Percentiles rank a stretch among this genome's conserved stretches.
phyloP scores from a whole-genome alignment of 208 protist species.

The Trypanosoma vivax region DNA sequence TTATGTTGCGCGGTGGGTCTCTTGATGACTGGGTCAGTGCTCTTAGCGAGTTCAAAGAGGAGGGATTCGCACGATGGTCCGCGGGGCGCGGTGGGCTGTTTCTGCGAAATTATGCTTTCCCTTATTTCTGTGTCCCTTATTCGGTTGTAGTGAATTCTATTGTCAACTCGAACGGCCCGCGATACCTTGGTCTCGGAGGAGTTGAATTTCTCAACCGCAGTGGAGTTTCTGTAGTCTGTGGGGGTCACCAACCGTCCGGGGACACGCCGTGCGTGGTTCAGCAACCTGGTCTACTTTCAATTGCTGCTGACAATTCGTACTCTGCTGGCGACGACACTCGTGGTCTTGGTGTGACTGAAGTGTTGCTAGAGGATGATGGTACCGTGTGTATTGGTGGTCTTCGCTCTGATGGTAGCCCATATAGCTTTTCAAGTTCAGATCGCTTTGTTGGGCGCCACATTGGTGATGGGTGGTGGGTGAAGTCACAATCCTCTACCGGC shows the following conservation, averaged over 20 bases:
- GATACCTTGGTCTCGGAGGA: conserved; percentile 39
- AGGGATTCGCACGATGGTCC: conserved; percentile 41
- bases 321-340: conserved; percentile 43
- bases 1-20: background rate
- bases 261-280: conserved; percentile 68
- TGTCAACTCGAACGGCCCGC: conserved; percentile 38
- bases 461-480: conserved; percentile 67
- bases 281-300: conserved; percentile 55
- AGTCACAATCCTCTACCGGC: conserved; percentile 23
- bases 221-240: conserved; percentile 64
- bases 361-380: conserved; percentile 45
- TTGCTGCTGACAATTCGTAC: conserved; percentile 83
- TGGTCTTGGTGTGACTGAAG: conserved; percentile 46
- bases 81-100: conserved; percentile 26
- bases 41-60: conserved; percentile 51
- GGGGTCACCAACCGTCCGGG: conserved; percentile 75
- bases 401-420: conserved; percentile 37
- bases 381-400: conserved; percentile 31
- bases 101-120: conserved; percentile 57
- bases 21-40: conserved; percentile 48
- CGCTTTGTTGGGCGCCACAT: conserved; percentile 38
- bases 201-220: conserved; percentile 57
- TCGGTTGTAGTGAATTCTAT: conserved; percentile 56
- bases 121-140: conserved; percentile 38
- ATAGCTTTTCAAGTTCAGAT: conserved; percentile 29